Evolutionary conservation across 257 asterid genomes (phyloP), one percentile per base, ranked within the genome.

Genomic region (Gentiana macrophylla): DNA sequence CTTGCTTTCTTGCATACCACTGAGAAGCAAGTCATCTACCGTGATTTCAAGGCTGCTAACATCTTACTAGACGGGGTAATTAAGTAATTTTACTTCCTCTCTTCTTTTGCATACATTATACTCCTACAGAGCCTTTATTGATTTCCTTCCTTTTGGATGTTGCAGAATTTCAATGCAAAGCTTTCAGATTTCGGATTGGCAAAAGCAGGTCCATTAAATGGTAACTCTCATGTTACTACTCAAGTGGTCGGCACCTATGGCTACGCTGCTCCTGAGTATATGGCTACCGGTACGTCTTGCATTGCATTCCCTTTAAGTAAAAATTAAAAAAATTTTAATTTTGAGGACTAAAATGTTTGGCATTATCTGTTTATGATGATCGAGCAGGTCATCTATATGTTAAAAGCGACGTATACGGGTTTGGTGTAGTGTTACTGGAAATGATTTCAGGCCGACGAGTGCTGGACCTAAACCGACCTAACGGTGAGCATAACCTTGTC

Each of bases 171-270:
- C 56, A 86, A 82, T 46, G 86, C 96, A 1, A 90, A 90, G 63
- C 89, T 90, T 24, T 84, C 97, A 6, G 97, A 90, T 65, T 90
- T 90, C n/a, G 97, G 97, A 35, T 79, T 86, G 4, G 97, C 97
- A 12, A 90, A 90, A 57, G 68, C 74, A n/a, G 97, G 97, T 12
- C 97, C 97, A 0, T 67, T 11, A 0, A 75, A 86, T 55, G 97
- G 94, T 0, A 59, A 90, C 46, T 73, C 96, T 0, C 97, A 90
- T 8, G 84, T 90, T 1, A 78, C 94, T 8, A 90, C 97, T 0
- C 72, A 67, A 59, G 73, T 82, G n/a, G 79, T 84, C 1, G 97
- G 97, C 44, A 90, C 96, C 3, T 82, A 80, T 4, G 97, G 97
- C 1, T 90, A 90, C 35, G 94, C 94, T 5, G 96, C 97, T 4